Percentiles rank a stretch among this genome's conserved stretches.
Conservation (phyloP, 2,329 filamentous ascomycete genomes). For the Talaromyces sp. region DNA sequence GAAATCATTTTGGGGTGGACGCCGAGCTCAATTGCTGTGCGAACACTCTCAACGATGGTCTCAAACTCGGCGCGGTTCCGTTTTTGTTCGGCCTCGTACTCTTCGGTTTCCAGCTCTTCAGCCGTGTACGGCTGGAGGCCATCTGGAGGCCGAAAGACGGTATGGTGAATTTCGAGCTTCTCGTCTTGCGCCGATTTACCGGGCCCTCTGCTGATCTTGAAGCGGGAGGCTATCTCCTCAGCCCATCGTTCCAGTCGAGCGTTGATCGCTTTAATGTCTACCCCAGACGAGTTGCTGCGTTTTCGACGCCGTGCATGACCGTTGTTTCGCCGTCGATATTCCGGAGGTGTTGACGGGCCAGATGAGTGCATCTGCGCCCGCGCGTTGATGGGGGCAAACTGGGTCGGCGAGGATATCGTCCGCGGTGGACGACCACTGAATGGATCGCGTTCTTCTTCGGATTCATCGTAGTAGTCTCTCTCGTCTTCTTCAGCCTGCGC, state of each 20-base stretch:
- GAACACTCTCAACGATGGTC: slow-evolving; percentile 81
- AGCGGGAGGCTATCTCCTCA: slow-evolving; percentile 94
- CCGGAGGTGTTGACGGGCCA: slow-evolving; percentile 34
- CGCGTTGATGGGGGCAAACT: slow-evolving; percentile 56
- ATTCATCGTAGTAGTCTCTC: slow-evolving; percentile 50
- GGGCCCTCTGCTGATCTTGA: slow-evolving; percentile 77
- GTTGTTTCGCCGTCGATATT: slow-evolving; percentile 45
- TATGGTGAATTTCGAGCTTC: slow-evolving; percentile 90
- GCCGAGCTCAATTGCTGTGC: slow-evolving; percentile 79
- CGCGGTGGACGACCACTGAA: slow-evolving; percentile 43
- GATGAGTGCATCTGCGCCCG: slow-evolving; percentile 45
- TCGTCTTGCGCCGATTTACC: slow-evolving; percentile 73
- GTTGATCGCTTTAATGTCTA: slow-evolving; percentile 98
- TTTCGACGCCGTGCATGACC: slow-evolving; percentile 46
- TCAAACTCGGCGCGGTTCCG: slow-evolving; percentile 82
- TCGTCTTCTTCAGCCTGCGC: slow-evolving; percentile 70
- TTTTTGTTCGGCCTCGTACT: slow-evolving; percentile 52
- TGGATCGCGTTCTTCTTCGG: slow-evolving; percentile 62
- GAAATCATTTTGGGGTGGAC: slow-evolving; percentile 94
- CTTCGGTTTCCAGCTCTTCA: slow-evolving; percentile 60
- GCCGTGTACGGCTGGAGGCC: slow-evolving; percentile 74
- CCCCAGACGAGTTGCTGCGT: slow-evolving; percentile 73
- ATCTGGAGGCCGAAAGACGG: slow-evolving; percentile 90
- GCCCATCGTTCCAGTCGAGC: slow-evolving; percentile 92
- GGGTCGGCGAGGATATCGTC: slow-evolving; percentile 52